These are phyloP conservation scores for Mortierella alpina DNA, from an alignment of 192 early-diverging fungal genomes.

Conservation along the genomic window DNA sequence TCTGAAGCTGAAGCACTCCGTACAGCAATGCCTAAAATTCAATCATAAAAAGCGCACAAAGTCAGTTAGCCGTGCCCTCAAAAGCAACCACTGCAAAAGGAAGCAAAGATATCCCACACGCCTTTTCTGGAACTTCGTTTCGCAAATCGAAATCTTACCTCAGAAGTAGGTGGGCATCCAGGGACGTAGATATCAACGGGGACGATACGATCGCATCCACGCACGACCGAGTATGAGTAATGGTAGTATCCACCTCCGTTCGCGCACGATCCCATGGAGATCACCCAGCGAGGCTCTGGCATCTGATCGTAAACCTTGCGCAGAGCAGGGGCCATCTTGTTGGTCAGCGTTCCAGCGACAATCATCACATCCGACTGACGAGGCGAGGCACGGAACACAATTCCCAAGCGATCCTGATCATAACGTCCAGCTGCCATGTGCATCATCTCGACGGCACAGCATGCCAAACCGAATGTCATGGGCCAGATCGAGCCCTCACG, in stretches of 20 bases:
- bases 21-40: conserved; percentile 81
- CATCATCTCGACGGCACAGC: conserved; percentile 99
- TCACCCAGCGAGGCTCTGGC: conserved; percentile 98
- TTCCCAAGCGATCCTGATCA: conserved; percentile 70
- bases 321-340: conserved; percentile 95
- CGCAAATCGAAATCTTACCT: conserved; percentile 44
- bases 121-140: not conserved
- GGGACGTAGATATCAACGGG: conserved; percentile 97
- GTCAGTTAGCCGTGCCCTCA: not conserved
- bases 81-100: not conserved
- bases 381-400: conserved; percentile 98
- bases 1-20: conserved; percentile 97
- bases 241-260: conserved; percentile 99
- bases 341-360: conserved; percentile 97
- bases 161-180: conserved; percentile 97
- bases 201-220: conserved; percentile 95
- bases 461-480: conserved; percentile 80
- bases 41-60: not conserved
- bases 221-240: conserved; percentile 96
- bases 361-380: conserved; percentile 99
- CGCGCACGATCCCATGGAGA: conserved; percentile 98
- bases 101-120: not conserved
- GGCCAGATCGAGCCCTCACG: conserved; percentile 93
- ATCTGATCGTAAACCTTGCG: conserved; percentile 81
- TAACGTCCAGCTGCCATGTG: conserved; percentile 94